A percentile compares a stretch with the other conserved stretches of the same genome.
These are phyloP conservation scores for Talaromyces liani DNA, from an alignment of 495 filamentous ascomycete species.

Conservation along the genomic window DNA sequence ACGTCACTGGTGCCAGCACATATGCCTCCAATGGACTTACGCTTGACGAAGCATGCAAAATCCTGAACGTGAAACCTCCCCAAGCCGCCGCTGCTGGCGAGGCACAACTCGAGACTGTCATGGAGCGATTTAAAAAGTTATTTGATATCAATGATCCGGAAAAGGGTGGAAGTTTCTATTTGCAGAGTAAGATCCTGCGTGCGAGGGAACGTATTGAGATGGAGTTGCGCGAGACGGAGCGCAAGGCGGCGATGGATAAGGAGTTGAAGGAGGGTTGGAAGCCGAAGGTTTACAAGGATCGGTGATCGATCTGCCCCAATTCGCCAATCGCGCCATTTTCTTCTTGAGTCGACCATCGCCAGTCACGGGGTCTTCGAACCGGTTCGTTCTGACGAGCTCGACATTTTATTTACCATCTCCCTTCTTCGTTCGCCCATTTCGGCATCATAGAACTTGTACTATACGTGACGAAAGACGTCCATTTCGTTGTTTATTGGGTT, in stretches of 20 bases:
- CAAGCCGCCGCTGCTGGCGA: slow-evolving; percentile 49
- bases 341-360: slow-evolving; percentile 4
- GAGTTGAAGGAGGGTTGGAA: slow-evolving; percentile 82
- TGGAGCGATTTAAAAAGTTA: slow-evolving; percentile 84
- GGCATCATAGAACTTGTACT: slow-evolving; percentile 10
- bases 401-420: slow-evolving; percentile 11
- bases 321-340: slow-evolving; percentile 1
- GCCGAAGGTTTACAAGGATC: slow-evolving; percentile 89
- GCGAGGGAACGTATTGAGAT: slow-evolving; percentile 88
- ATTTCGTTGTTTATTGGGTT: slow-evolving; percentile 10
- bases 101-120: slow-evolving; percentile 65
- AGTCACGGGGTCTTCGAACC: slow-evolving; percentile 6
- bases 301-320: slow-evolving; percentile 32
- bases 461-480: slow-evolving; percentile 4
- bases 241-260: slow-evolving; percentile 45
- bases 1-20: slow-evolving; percentile 39
- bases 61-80: slow-evolving; percentile 90
- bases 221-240: slow-evolving; percentile 51
- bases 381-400: slow-evolving; percentile 4
- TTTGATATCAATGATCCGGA: slow-evolving; percentile 91
- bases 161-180: slow-evolving; percentile 94
- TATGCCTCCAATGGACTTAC: slow-evolving; percentile 65
- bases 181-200: slow-evolving; percentile 92
- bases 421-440: slow-evolving; percentile 12
- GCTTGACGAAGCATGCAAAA: slow-evolving; percentile 94